phyloP scores from a whole-genome alignment of 139 green algal species.

The Dunaliella sp. region DNA sequence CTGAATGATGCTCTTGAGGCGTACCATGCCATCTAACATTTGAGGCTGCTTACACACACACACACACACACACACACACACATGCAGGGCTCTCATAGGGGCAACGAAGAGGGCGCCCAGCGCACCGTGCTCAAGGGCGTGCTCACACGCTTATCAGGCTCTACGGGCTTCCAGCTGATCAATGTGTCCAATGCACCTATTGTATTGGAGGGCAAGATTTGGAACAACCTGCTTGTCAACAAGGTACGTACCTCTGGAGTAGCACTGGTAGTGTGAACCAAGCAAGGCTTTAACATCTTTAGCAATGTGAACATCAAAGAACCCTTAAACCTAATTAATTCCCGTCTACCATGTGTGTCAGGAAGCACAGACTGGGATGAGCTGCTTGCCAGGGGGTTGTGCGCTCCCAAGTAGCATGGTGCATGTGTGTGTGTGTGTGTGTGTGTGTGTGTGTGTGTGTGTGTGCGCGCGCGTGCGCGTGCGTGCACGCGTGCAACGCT shows the following conservation, averaged over 20 bases:
- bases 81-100: no score
- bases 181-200: conserved; percentile 87
- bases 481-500: background rate
- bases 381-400: no score
- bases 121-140: conserved; percentile 43
- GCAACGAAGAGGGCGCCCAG: conserved; percentile 6
- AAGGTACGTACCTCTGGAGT: no score
- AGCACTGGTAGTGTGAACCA: conserved; percentile 6
- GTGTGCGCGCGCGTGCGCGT: background rate
- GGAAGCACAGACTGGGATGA: no score
- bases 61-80: background rate
- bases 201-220: conserved; percentile 36
- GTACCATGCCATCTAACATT: no score
- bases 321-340: no score
- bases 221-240: conserved; percentile 49
- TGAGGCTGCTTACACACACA: background rate
- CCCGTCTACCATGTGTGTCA: no score
- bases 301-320: no score
- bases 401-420: no score
- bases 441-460: background rate
- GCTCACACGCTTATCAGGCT: conserved; percentile 52
- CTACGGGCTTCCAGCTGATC: conserved; percentile 79
- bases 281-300: no score
- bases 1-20: no score
- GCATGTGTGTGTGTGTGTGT: background rate